Conservation (phyloP, 2,329 filamentous ascomycete genomes). For the Arthrobotrys sphaeroides region DNA sequence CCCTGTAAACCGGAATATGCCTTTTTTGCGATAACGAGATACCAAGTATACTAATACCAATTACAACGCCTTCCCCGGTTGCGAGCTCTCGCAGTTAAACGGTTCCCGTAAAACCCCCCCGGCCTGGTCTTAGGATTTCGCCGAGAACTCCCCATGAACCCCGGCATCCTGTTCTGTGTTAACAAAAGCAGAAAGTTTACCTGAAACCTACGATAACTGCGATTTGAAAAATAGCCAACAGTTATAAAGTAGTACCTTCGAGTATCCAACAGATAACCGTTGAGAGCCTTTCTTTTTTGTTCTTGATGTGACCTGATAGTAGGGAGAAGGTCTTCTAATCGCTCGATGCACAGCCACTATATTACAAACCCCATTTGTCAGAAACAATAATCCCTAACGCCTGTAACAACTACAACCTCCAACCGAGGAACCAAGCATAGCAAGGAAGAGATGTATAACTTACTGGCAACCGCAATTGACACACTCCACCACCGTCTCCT, state of each 20-base stretch:
- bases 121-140: not conserved
- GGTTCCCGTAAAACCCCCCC: no score
- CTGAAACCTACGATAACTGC: not conserved
- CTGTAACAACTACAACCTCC: not conserved
- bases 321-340: not conserved
- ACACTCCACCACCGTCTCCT: constrained; percentile 91
- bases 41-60: no score
- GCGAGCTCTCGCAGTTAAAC: no score
- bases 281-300: not conserved
- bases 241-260: not conserved
- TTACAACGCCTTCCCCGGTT: not conserved
- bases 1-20: constrained; percentile 11
- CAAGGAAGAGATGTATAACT: not conserved
- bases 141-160: not conserved
- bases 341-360: constrained; percentile 42
- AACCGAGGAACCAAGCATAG: not conserved
- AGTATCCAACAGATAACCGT: constrained; percentile 7
- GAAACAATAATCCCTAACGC: not conserved
- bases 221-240: not conserved
- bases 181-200: no score
- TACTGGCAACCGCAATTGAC: constrained; percentile 88
- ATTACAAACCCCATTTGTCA: constrained; percentile 6
- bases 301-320: not conserved
- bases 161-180: constrained; percentile 1
- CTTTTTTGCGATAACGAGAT: not conserved